Conservation (phyloP, 139 green algal genomes). For the Trebouxia sp. region DNA sequence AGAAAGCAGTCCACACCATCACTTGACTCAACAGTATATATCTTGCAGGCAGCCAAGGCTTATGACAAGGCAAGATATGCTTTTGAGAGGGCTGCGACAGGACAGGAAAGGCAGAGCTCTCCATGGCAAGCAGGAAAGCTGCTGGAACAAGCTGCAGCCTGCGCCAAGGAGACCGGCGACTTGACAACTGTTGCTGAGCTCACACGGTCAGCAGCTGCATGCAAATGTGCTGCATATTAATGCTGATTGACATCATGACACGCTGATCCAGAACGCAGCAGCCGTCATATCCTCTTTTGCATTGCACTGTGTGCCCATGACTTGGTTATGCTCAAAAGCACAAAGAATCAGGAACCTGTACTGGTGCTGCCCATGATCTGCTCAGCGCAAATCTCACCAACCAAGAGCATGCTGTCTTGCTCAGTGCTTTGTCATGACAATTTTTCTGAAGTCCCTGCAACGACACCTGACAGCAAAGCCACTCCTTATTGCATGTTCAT, state of each 20-base stretch:
- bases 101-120: constrained; percentile 68
- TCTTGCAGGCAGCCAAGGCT: constrained; percentile 57
- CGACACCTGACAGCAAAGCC: too few species aligned
- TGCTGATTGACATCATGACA: background rate
- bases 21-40: background rate
- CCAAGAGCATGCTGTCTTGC: too few species aligned
- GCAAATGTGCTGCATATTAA: background rate
- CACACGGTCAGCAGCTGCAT: background rate
- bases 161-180: constrained; percentile 38
- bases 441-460: too few species aligned
- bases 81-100: constrained; percentile 68
- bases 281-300: background rate
- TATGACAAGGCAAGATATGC: constrained; percentile 55
- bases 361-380: too few species aligned
- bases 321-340: background rate
- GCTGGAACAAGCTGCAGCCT: constrained; percentile 53
- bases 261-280: background rate
- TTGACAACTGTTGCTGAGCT: background rate
- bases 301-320: background rate
- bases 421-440: too few species aligned
- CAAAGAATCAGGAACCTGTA: too few species aligned
- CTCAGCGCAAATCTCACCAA: too few species aligned
- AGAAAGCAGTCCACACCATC: background rate
- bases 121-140: constrained; percentile 79
- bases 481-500: too few species aligned